Conservation (phyloP, 176 grass and related monocot genomes). For the Miscanthus lutarioriparius region DNA sequence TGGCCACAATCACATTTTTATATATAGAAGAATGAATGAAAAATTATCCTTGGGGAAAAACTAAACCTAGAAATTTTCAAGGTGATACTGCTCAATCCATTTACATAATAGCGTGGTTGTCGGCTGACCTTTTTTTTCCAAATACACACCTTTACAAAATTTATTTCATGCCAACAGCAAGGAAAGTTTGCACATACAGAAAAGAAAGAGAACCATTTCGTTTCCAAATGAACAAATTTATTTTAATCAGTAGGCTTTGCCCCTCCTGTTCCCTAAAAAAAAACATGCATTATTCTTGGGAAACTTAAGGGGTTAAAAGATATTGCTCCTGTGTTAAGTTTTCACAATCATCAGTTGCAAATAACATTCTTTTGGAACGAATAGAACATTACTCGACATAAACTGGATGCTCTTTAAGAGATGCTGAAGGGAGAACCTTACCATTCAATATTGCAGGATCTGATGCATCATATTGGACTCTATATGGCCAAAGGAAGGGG, state of each 20-base stretch:
- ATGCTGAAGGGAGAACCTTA: constrained; percentile 6
- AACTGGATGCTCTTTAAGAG: neutral
- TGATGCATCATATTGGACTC: constrained; percentile 90
- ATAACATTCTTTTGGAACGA: neutral
- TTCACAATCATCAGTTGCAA: neutral
- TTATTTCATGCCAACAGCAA: neutral
- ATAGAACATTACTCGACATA: neutral
- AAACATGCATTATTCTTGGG: neutral
- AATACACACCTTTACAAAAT: neutral
- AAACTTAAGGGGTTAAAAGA: neutral
- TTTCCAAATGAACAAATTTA: neutral
- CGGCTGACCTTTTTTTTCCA: neutral
- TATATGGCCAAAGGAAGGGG: constrained; percentile 83
- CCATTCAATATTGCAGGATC: constrained; percentile 47
- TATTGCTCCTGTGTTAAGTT: neutral
- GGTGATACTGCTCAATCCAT: neutral
- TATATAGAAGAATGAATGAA: neutral
- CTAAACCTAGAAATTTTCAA: neutral
- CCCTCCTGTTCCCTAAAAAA: neutral
- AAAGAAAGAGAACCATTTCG: neutral
- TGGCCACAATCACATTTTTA: neutral
- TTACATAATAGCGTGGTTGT: neutral
- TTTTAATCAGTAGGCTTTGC: neutral
- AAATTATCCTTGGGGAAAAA: neutral
- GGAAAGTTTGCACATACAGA: neutral